These are phyloP conservation scores for Cnidoscolus chayamansa DNA, from an alignment of 441 rosid species.

Conservation along the genomic window DNA sequence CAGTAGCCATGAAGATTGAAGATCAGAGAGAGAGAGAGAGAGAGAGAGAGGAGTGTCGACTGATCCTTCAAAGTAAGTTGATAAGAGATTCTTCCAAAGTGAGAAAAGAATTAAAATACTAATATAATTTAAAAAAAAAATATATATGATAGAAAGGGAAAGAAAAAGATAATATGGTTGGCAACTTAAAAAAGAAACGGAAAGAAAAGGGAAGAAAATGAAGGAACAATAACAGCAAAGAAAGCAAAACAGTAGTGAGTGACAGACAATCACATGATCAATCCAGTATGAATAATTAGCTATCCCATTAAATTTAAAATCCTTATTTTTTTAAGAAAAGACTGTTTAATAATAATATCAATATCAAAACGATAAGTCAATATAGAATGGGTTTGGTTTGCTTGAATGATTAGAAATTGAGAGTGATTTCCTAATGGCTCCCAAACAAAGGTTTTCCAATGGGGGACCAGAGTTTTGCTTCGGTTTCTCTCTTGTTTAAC, in stretches of 20 bases:
- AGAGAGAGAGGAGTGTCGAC: neutral
- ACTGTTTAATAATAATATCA: neutral
- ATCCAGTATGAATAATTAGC: constrained; percentile 21
- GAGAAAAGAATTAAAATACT: neutral
- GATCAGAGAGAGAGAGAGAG: neutral
- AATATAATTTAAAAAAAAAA: neutral
- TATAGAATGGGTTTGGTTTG: neutral
- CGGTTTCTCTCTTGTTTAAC: too few species aligned
- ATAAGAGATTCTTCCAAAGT: neutral
- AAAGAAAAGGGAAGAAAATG: too few species aligned
- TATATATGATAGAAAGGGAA: neutral
- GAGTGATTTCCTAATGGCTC: constrained; percentile 6
- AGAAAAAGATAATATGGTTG: constrained; percentile 3
- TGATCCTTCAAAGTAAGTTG: neutral
- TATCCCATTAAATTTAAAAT: neutral
- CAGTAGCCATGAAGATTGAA: constrained; percentile 25
- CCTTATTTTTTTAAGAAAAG: neutral
- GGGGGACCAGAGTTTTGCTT: neutral
- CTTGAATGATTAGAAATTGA: constrained; percentile 7
- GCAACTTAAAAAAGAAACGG: neutral
- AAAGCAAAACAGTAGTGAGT: constrained; percentile 1
- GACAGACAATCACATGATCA: constrained; percentile 30
- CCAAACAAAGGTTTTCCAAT: neutral
- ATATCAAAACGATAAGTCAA: constrained; percentile 6
- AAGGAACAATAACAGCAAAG: neutral